Evolutionary conservation across 345 rosid species (phyloP).

Genomic region (Hypericum androsaemum): DNA sequence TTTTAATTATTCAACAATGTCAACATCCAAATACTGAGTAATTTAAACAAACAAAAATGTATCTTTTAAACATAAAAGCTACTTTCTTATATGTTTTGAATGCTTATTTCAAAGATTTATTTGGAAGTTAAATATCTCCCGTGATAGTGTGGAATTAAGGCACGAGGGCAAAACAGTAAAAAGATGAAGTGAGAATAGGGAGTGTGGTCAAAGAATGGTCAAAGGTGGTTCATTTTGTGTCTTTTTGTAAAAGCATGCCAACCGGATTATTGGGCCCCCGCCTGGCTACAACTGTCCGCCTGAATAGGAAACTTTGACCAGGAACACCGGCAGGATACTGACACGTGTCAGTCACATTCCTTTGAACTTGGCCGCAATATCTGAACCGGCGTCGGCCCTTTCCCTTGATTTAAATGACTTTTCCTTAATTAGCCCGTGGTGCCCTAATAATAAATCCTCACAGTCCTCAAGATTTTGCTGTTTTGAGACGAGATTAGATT

Average conservation of each 20-base stretch:
- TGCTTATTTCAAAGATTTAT: too few species aligned
- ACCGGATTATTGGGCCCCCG: slow-evolving; percentile 34
- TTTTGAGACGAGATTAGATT: too few species aligned
- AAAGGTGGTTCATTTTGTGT: slow-evolving; percentile 25
- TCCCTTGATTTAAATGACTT: slow-evolving; percentile 18
- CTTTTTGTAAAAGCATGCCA: slow-evolving; percentile 51
- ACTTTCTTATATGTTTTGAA: too few species aligned
- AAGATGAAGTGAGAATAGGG: neutral
- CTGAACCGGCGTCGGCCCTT: slow-evolving; percentile 37
- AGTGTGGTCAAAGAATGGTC: slow-evolving; percentile 36
- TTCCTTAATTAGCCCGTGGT: slow-evolving; percentile 28
- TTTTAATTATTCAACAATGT: too few species aligned
- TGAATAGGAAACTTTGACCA: neutral
- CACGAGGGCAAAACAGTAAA: slow-evolving; percentile 9
- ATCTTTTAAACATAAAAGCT: too few species aligned
- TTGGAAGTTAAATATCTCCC: too few species aligned
- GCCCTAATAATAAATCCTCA: slow-evolving; percentile 2
- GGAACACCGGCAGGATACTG: slow-evolving; percentile 10
- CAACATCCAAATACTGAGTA: too few species aligned
- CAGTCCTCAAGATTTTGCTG: too few species aligned
- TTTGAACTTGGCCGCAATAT: slow-evolving; percentile 46
- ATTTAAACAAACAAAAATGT: too few species aligned
- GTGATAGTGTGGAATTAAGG: too few species aligned
- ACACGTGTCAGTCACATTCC: slow-evolving; percentile 54
- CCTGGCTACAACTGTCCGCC: slow-evolving; percentile 13